Evolutionary conservation across 164 flowering plant species (phyloP).

Genomic region (Tetrastigma voinierianum): DNA sequence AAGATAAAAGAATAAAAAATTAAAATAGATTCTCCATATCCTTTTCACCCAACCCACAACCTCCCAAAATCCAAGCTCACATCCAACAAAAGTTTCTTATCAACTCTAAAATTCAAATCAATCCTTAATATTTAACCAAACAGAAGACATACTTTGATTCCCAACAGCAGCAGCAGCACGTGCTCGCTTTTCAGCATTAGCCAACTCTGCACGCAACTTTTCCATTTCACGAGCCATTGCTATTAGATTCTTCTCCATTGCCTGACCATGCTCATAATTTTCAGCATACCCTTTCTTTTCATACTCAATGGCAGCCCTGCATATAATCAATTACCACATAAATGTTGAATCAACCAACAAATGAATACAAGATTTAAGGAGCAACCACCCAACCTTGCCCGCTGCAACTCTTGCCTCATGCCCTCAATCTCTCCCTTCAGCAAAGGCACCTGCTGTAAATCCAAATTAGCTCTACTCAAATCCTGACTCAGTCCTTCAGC

Average conservation of each 20-base stretch:
- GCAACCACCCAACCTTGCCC: neutral
- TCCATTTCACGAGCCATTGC: conserved; percentile 55
- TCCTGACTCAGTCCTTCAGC: neutral
- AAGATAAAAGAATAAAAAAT: too few species aligned
- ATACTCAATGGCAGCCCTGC: conserved; percentile 71
- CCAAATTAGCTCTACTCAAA: neutral
- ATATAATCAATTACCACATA: neutral
- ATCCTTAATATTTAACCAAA: too few species aligned
- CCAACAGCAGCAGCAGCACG: conserved; percentile 50
- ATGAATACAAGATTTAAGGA: too few species aligned
- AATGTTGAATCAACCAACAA: too few species aligned
- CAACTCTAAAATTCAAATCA: too few species aligned
- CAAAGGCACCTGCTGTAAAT: conserved; percentile 3
- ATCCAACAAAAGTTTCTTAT: neutral
- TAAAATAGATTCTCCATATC: too few species aligned
- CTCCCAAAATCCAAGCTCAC: too few species aligned
- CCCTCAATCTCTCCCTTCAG: neutral
- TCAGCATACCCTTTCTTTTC: conserved; percentile 60
- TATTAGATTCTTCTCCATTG: conserved; percentile 57
- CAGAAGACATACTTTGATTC: conserved; percentile 38
- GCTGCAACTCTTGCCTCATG: conserved; percentile 9
- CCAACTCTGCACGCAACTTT: conserved; percentile 57
- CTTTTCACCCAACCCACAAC: too few species aligned
- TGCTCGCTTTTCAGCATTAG: conserved; percentile 65
- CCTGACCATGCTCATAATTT: conserved; percentile 49